Base-by-base conservation (phyloP, 371 early-diverging fungal species). In the Mucor indicus region DNA sequence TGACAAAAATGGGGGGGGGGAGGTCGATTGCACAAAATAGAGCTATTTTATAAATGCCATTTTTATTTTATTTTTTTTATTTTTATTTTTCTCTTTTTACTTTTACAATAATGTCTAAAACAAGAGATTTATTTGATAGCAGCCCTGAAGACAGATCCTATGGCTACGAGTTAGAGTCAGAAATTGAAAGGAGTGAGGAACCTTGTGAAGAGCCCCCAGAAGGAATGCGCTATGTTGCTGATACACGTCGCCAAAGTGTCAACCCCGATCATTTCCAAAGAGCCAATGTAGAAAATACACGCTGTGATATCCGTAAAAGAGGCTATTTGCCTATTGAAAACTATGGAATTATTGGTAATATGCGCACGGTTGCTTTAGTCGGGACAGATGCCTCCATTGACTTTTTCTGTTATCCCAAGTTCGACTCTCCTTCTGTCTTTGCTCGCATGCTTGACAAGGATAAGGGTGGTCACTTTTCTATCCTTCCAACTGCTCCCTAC, bases 321-420 rank as follows among this genome's bases (percentile, higher is more conserved):
- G 86, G 82, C 0, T 87, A 85, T 51, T 63, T 84, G 17, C 82
- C 86, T 1, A 85, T 88, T 32, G 87, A 87, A 29, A 75, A 83
- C 47, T 91, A 90, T 64, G 91, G 89, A n/a, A 68, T 91, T 38
- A 83, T 91, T 52, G 92, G 92, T 24, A 91, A 91, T 51, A 61
- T 89, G 72, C 78, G 83, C 29, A 91, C 92, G 0, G 69, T 80
- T 3, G 86, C 89, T 1, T 55, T 89, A 19, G 76, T 81, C 31
- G 81, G 87, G 5, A 80, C 77, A 42, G 89, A 90, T 65, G 90
- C 89, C 1, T 77, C 83, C 0, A 78, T 90, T 31, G 92, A 91
- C 57, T 87, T 85, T 47, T 72, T 80, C 46, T 91, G 91, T 59
- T 89, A 81, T 55, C 92, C 92, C 13, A 75, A 78, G 33, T 91